phyloP scores from a whole-genome alignment of 2,329 filamentous ascomycete genomes.

The Calonectria crousiana region DNA sequence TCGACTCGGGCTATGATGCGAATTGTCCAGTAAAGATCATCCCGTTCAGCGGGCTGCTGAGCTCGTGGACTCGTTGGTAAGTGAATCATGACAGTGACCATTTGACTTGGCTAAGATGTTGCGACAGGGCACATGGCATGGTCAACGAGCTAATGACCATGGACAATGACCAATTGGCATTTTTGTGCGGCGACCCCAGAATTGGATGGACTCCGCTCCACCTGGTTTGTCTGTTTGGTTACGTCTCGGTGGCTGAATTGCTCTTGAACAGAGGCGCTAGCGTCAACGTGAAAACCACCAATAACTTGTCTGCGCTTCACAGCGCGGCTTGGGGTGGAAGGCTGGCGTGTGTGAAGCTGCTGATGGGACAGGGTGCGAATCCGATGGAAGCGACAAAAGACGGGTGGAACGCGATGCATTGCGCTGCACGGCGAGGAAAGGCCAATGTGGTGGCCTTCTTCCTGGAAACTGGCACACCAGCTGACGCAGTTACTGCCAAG shows the following conservation, averaged over 20 bases:
- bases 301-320: neutral
- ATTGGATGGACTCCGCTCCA: neutral
- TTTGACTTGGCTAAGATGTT: neutral
- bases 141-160: neutral
- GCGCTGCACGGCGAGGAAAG: neutral
- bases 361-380: neutral
- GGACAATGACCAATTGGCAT: neutral
- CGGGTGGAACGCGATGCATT: neutral
- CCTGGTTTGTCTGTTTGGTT: neutral
- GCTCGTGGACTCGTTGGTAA: neutral
- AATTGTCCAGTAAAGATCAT: constrained; percentile 1
- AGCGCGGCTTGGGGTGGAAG: neutral
- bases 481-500: neutral
- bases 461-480: neutral
- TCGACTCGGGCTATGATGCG: neutral
- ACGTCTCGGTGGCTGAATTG: neutral
- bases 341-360: neutral
- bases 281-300: neutral
- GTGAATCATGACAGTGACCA: neutral
- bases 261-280: neutral
- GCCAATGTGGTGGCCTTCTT: neutral
- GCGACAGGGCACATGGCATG: neutral
- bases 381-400: neutral
- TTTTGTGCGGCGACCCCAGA: neutral
- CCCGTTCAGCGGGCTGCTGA: neutral